Conservation (phyloP, 345 rosid species). For the Moricandia moricandioides region DNA sequence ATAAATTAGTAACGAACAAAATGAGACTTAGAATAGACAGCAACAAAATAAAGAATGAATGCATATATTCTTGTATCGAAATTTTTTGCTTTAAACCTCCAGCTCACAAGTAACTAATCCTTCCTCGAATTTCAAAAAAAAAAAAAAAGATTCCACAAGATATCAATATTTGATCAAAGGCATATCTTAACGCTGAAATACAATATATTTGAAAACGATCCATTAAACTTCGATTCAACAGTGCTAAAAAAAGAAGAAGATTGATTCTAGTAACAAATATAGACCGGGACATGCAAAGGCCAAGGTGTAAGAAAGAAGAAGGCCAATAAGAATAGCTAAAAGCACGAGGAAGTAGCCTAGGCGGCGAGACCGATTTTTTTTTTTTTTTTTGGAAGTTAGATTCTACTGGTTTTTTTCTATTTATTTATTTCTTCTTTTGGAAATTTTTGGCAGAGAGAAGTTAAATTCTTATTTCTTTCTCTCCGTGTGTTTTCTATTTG, state of each 20-base stretch:
- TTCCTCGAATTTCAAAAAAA: neutral
- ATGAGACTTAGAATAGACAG: neutral
- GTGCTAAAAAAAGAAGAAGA: no score
- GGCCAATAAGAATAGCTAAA: conserved; percentile 14
- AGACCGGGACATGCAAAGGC: neutral
- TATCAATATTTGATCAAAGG: conserved; percentile 10
- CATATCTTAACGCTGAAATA: neutral
- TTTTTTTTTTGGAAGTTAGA: neutral
- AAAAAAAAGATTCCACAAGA: conserved; percentile 17
- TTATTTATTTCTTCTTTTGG: conserved; percentile 9
- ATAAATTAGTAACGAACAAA: conserved; percentile 7
- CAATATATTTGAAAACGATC: no score
- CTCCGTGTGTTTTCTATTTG: neutral
- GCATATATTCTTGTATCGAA: conserved; percentile 27
- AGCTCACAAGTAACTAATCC: conserved; percentile 26
- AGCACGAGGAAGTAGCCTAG: conserved; percentile 22
- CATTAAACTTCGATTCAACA: no score
- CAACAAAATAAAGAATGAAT: neutral
- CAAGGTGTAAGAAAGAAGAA: neutral
- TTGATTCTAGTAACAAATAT: no score
- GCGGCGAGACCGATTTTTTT: conserved; percentile 16
- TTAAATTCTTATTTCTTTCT: neutral
- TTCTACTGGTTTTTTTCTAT: conserved; percentile 10
- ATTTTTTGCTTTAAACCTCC: conserved; percentile 31
- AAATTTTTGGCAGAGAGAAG: neutral